Base-by-base conservation (phyloP, 495 filamentous ascomycete genomes). In the Aspergillus taichungensis region DNA sequence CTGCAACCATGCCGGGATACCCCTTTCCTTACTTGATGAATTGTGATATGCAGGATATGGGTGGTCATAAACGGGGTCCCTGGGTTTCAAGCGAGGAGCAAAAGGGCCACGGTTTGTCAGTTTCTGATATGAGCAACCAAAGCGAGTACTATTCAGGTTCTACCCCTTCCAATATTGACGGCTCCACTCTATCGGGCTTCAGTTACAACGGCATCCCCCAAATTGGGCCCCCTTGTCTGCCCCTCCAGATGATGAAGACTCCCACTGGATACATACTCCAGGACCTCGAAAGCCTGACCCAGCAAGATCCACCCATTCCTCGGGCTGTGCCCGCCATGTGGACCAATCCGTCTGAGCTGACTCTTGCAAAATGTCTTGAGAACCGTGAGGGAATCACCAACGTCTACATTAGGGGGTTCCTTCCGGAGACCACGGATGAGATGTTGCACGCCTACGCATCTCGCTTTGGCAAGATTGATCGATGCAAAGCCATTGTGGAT, bases 401-500 rank as follows among this genome's bases (percentile, higher is more conserved):
- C 53, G 91, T 99, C 50, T 99, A 99, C 68, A 94, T 99, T 47
- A 84, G 92, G 42, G 92, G 92, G 11, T 81, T 99, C 40, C 85
- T 87, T 37, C 94, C 94, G 0, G 86, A 92, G 53, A 97, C 91
- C 0, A 89, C 91, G 40, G 92, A 99, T 60, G 85, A 94, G 39
- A 83, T 91, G 57, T 69, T 99, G 34, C 75, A 84, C 45, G 70
- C 71, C 11, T 96, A 92, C 69, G 86, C 88, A 11, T 71, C 75
- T 47, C 83, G 90, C 31, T 99, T 96, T 56, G 94, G 92, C 34
- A 79, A 79, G 39, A 90, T 96, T 46, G 84, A 89, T 59, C 90
- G 86, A 46, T 94, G 87, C 62, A 99, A 97, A 69, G 88, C 92
- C 3, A 99, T 99, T 57, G 91, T 99, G 52, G 94, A 99, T 64